A percentile compares a stretch with the other conserved stretches of the same genome.
Conservation (phyloP, 2,329 filamentous ascomycete species). For the Aspergillus quadricinctus region DNA sequence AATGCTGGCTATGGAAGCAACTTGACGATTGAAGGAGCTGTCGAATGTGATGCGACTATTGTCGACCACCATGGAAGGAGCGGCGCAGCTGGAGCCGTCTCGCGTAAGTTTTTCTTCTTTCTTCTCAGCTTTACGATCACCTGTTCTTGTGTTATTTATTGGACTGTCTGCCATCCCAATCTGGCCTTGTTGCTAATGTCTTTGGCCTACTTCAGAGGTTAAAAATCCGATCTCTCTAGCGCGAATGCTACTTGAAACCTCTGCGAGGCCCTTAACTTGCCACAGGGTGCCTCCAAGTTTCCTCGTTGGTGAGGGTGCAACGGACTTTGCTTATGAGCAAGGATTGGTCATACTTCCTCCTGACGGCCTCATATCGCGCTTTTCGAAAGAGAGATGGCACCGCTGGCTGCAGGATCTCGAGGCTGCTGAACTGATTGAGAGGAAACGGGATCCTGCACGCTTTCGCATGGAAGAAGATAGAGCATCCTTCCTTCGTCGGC, state of each 20-base stretch:
- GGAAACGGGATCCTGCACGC: slow-evolving; percentile 21
- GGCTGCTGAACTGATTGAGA: slow-evolving; percentile 51
- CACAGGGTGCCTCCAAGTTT: slow-evolving; percentile 89
- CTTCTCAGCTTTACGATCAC: background rate
- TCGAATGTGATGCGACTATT: slow-evolving; percentile 92
- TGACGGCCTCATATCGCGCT: slow-evolving; percentile 73
- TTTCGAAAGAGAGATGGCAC: slow-evolving; percentile 71
- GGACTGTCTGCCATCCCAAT: background rate
- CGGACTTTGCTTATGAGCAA: slow-evolving; percentile 76
- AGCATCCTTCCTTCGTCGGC: slow-evolving; percentile 19
- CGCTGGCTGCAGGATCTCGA: slow-evolving; percentile 72
- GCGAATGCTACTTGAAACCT: slow-evolving; percentile 73
- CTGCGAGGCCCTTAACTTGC: slow-evolving; percentile 72
- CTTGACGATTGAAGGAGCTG: slow-evolving; percentile 79
- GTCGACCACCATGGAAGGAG: slow-evolving; percentile 88
- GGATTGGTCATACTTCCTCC: slow-evolving; percentile 70
- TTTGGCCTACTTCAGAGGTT: slow-evolving; percentile 43
- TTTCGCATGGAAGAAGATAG: slow-evolving; percentile 17
- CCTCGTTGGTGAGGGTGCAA: slow-evolving; percentile 79
- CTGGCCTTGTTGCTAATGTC: background rate
- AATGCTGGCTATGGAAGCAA: slow-evolving; percentile 97
- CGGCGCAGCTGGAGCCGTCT: slow-evolving; percentile 85
- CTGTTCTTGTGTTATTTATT: background rate
- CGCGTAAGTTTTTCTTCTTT: slow-evolving; percentile 56
- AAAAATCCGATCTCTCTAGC: slow-evolving; percentile 90